phyloP scores from a whole-genome alignment of 495 filamentous ascomycete genomes.

The Aeminium ludgeri region DNA sequence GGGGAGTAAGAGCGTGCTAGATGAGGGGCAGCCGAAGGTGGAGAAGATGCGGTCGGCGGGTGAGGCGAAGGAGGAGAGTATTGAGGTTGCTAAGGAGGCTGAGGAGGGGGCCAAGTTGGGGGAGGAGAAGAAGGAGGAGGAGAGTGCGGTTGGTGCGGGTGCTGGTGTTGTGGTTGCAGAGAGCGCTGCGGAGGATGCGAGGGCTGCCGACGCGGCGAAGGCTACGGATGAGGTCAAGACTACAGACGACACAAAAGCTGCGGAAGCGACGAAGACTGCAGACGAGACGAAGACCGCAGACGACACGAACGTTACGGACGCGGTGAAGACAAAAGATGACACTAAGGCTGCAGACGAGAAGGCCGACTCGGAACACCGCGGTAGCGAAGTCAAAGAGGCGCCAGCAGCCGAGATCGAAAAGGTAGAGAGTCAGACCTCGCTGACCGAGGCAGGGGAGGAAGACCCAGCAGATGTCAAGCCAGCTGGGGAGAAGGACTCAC shows the following conservation, averaged over 20 bases:
- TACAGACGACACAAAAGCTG: too few species aligned
- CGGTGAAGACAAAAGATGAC: not conserved
- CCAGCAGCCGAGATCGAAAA: conserved; percentile 17
- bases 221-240: too few species aligned
- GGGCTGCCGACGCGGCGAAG: not conserved
- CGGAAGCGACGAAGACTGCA: too few species aligned
- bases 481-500: conserved; percentile 3
- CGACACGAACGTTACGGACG: not conserved
- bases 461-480: conserved; percentile 16
- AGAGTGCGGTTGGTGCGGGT: too few species aligned
- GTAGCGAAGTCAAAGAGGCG: conserved; percentile 10
- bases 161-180: too few species aligned
- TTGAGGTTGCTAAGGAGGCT: conserved; percentile 1
- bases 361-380: conserved; percentile 14
- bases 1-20: not conserved
- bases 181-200: not conserved
- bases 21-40: conserved; percentile 2
- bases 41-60: conserved; percentile 9
- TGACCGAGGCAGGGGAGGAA: conserved; percentile 19
- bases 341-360: too few species aligned
- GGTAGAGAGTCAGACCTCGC: conserved; percentile 18
- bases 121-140: conserved; percentile 3
- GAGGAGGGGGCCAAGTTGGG: not conserved
- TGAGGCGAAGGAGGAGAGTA: conserved; percentile 9
- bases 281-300: too few species aligned